A percentile compares a stretch with the other conserved stretches of the same genome.
Evolutionary conservation across 306 rosid genomes (phyloP).

Genomic region (Ziziphus jujuba): DNA sequence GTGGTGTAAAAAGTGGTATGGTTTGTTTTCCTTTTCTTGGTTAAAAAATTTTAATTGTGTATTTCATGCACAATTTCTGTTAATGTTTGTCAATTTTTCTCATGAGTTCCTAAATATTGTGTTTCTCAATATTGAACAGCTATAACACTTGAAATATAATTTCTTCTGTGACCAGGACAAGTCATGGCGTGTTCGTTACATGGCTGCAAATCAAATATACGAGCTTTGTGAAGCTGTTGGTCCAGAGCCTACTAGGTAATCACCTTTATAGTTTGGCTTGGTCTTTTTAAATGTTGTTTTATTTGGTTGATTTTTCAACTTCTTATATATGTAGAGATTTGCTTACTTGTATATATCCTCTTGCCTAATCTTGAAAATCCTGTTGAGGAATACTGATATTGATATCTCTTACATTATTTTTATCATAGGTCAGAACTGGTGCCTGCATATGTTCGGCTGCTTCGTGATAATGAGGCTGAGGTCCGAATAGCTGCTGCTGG

Average conservation of each 20-base stretch:
- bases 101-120: no score
- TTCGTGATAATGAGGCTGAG: conserved; percentile 98
- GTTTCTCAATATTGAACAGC: background rate
- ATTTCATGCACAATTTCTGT: no score
- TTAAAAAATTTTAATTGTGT: background rate
- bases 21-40: no score
- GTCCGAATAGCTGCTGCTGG: conserved; percentile 99
- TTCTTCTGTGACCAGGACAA: conserved; percentile 63
- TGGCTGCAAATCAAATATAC: conserved; percentile 96
- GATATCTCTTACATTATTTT: no score
- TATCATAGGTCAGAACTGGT: conserved; percentile 70
- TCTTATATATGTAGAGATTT: background rate
- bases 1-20: no score
- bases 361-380: background rate
- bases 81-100: no score
- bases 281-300: background rate
- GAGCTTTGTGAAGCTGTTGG: conserved; percentile 98
- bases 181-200: conserved; percentile 99
- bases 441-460: conserved; percentile 95
- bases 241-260: conserved; percentile 91
- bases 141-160: conserved; percentile 1
- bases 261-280: background rate
- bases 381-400: background rate
- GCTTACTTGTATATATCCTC: background rate
- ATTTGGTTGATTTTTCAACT: background rate